Base-by-base conservation (phyloP, 1,284 basidiomycete genomes). In the Rugosomyces carneus region DNA sequence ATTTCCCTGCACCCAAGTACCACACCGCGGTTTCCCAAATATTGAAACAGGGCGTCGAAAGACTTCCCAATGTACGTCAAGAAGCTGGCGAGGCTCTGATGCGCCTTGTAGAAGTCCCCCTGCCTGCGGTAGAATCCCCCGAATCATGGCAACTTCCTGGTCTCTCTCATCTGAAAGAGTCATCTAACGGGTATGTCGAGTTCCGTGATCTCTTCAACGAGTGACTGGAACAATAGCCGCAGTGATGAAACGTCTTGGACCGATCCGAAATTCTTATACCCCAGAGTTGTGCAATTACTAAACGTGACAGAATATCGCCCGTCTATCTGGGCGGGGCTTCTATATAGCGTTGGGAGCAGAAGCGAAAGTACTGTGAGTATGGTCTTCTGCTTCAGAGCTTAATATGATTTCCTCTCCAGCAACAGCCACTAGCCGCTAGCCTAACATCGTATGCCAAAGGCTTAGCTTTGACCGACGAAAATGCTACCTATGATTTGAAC, bases 11-110 rank as follows among this genome's bases (percentile, higher is more conserved):
- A 11, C 58, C 65, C n/a, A 69, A 67, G 42, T 85, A 80, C 62
- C 73, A 81, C 48, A 57, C 65, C n/a, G 71, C 76, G 8, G 60
- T 89, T 35, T 78, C 74, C 2, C 82, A 80, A 0, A 78, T 94
- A 41, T 69, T 93, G 48, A 96, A 93, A 64, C 92, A 96, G 61
- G 86, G 89, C 5, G 81, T 91, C 13, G 95, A 98, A 64, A 76
- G 93, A 52, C 78, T 98, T 20, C 93, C 97, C 60, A 89, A 88
- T 56, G 89, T 98, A 24, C 78, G 94, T 26, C 81, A 84, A 48
- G 80, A 80, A 35, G 85, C 90, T 1, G 92, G 90, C 0, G 68
- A 74, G 53, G 71, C 74, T 50, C 74, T 91, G 45, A 53, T 78
- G 48, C 61, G 63, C 32, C 63, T 84, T 32, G 53, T 92, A 24